Percentiles rank a stretch among this genome's conserved stretches.
These are phyloP conservation scores for Fonsecaea pedrosoi DNA, from an alignment of 2,329 filamentous ascomycete species.

Conservation along the genomic window DNA sequence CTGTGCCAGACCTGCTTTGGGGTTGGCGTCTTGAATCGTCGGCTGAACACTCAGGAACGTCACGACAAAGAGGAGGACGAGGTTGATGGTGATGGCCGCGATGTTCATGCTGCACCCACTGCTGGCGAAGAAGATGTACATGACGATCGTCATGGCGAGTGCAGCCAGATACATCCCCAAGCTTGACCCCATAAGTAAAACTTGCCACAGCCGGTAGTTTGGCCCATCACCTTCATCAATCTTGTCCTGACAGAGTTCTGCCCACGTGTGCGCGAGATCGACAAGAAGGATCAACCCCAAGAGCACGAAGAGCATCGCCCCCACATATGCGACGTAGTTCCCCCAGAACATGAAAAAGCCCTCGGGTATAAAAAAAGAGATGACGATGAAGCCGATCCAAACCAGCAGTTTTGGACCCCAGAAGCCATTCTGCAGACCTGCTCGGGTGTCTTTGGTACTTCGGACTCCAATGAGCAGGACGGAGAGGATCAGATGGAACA, in stretches of 20 bases:
- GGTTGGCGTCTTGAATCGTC: conserved; percentile 86
- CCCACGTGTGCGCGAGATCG: conserved; percentile 95
- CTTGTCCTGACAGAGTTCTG: conserved; percentile 91
- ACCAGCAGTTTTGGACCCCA: conserved; percentile 95
- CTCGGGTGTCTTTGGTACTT: conserved; percentile 84
- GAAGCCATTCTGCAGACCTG: conserved; percentile 93
- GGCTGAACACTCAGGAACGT: conserved; percentile 89
- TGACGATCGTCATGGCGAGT: conserved; percentile 90
- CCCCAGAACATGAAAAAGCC: conserved; percentile 94
- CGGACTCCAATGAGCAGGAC: conserved; percentile 84
- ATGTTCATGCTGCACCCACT: conserved; percentile 93
- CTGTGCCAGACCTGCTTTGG: conserved; percentile 93
- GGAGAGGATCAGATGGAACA: conserved; percentile 90
- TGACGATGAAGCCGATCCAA: conserved; percentile 84
- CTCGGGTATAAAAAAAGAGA: conserved; percentile 96
- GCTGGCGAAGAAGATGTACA: conserved; percentile 94
- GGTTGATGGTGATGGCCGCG: conserved; percentile 90
- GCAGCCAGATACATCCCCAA: conserved; percentile 91
- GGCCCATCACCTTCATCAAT: conserved; percentile 70
- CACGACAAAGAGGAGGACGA: conserved; percentile 80
- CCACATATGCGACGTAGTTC: conserved; percentile 86
- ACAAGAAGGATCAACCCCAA: conserved; percentile 91
- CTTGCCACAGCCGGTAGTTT: conserved; percentile 81
- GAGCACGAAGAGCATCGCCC: conserved; percentile 91
- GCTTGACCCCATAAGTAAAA: conserved; percentile 87